Evolutionary conservation across 257 asterid genomes (phyloP), one percentile per base, ranked within the genome.

Genomic region (Cruciata laevipes): DNA sequence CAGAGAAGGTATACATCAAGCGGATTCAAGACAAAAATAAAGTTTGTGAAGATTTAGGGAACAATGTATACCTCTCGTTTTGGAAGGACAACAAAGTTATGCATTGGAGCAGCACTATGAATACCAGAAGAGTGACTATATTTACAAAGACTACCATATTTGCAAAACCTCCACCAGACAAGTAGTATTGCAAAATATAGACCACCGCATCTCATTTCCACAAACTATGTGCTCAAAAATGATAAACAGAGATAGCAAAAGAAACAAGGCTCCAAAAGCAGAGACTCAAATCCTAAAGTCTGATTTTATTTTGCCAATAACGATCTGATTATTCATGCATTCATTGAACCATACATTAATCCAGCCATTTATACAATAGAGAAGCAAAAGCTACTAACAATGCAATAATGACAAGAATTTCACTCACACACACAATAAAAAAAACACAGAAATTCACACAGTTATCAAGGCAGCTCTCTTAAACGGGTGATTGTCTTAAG

Each of bases 51-150:
- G 73, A 30, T 25, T 56, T 27, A 38, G 14, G 13, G 33, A 44
- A 58, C 10, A 58, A 66, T 64, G 52, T 44, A 12, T 85, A 89
- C 95, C 74, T 63, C 67, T 80, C 96, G 88, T 61, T 86, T 73
- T 63, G 96, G 98, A 69, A 91, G 70, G 49, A 95, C 98, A 69
- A 85, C 74, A 73, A 84, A 85, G 87, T 91, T 91, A 47, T 84
- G 67, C 74, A 78, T 80, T 33, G 72, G 71, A 49, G 20, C 35
- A 57, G 83, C 75, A 76, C 14, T 31, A 67, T 61, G 72, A 77
- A 70, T 71, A 63, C 75, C 67, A 79, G 83, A 69, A 69, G 72
- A 65, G 73, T 91, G 98, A 75, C 75, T 77, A 69, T 66, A 91
- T 83, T 75, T 89, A 71, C 98, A 89, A 69, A 78, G 74, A 38